Evolutionary conservation across 306 rosid species (phyloP).

Genomic region (Begonia masoniana): DNA sequence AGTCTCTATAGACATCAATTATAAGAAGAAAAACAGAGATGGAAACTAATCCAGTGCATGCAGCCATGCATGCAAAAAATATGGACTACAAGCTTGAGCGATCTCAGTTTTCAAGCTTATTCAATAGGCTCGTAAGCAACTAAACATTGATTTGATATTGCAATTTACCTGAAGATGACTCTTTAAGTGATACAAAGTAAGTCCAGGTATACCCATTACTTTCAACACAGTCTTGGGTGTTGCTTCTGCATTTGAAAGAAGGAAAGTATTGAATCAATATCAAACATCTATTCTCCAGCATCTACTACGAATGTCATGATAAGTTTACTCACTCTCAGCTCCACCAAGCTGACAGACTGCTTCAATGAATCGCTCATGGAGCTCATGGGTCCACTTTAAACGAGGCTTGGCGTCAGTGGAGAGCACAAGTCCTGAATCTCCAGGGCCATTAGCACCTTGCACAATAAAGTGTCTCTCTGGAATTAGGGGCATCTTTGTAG

Average conservation of each 20-base stretch:
- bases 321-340: conserved; percentile 50
- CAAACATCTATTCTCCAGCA: no score
- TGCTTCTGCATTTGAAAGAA: conserved; percentile 49
- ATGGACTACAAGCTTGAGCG: no score
- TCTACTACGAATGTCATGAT: no score
- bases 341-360: conserved; percentile 87
- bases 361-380: conserved; percentile 71
- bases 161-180: conserved; percentile 76
- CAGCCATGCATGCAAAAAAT: no score
- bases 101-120: no score
- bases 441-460: conserved; percentile 44
- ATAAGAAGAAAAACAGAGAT: no score
- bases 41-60: no score
- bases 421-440: conserved; percentile 71
- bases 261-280: not conserved
- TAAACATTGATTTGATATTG: not conserved
- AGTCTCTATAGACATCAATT: no score
- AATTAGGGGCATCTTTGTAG: conserved; percentile 38
- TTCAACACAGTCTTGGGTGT: conserved; percentile 87
- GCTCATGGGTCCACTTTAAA: conserved; percentile 83
- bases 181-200: conserved; percentile 73
- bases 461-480: conserved; percentile 54
- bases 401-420: conserved; percentile 89
- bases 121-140: no score
- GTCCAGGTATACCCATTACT: conserved; percentile 80